Evolutionary conservation across 768 basidiomycete species (phyloP).

Genomic region (Mycena amicta): DNA sequence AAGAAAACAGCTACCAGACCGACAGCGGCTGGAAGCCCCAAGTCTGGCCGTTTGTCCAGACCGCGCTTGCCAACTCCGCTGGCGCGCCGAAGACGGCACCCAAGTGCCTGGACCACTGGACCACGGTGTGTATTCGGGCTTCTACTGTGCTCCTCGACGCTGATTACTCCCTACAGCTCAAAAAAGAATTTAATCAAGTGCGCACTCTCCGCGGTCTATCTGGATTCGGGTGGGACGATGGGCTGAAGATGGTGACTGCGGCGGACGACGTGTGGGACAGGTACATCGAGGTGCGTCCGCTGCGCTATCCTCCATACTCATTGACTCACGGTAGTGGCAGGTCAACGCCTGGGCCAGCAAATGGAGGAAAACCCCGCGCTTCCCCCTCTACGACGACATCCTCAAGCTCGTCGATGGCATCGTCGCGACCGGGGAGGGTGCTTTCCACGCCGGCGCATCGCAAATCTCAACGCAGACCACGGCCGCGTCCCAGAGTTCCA

Average conservation of each 20-base stretch:
- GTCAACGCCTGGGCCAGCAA: conserved; percentile 15
- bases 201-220: conserved; percentile 19
- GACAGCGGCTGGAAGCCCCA: conserved; percentile 15
- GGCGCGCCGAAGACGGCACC: not conserved
- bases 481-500: not conserved
- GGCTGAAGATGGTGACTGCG: conserved; percentile 27
- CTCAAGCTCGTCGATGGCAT: conserved; percentile 10
- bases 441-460: conserved; percentile 10
- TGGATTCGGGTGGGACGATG: conserved; percentile 34
- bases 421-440: conserved; percentile 3
- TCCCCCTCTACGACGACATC: conserved; percentile 19
- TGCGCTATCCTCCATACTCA: conserved; percentile 1
- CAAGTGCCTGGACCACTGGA: conserved; percentile 3
- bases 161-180: too few relatives aligned
- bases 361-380: conserved; percentile 26
- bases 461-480: not conserved
- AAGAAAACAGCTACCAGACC: not conserved
- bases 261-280: conserved; percentile 28
- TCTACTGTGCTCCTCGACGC: too few relatives aligned
- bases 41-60: not conserved
- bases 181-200: conserved; percentile 17
- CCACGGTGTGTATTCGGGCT: not conserved
- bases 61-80: not conserved
- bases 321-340: conserved; percentile 9
- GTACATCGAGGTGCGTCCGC: conserved; percentile 9